A percentile compares a stretch with the other conserved stretches of the same genome.
Conservation (phyloP, 208 protist genomes). For the Balamuthia mandrillaris region DNA sequence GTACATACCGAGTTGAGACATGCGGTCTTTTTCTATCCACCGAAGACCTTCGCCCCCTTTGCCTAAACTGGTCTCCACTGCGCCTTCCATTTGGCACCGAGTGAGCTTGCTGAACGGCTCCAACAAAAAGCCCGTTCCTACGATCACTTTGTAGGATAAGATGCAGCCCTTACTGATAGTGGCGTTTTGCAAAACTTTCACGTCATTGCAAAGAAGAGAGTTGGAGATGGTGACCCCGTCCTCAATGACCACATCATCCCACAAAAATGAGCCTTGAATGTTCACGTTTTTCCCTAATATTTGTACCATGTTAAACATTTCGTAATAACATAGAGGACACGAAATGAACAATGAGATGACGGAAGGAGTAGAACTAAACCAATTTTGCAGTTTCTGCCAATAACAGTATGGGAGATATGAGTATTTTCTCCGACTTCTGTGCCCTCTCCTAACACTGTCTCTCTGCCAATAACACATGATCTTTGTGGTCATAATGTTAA, state of each 20-base stretch:
- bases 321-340: neutral
- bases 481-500: too few relatives aligned
- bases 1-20: too few relatives aligned
- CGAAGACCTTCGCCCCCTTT: too few relatives aligned
- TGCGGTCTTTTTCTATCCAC: too few relatives aligned
- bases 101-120: too few relatives aligned
- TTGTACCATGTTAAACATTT: neutral
- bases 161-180: neutral
- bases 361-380: conserved; percentile 6
- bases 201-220: conserved; percentile 40
- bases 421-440: conserved; percentile 29
- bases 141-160: too few relatives aligned
- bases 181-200: neutral
- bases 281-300: conserved; percentile 47
- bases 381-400: conserved; percentile 62
- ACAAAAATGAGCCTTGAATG: conserved; percentile 54
- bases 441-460: conserved; percentile 29
- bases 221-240: conserved; percentile 31
- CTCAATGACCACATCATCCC: conserved; percentile 51
- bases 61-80: too few relatives aligned
- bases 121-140: too few relatives aligned
- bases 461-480: neutral
- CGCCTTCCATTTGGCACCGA: too few relatives aligned
- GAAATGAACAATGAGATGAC: neutral
- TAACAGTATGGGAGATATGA: conserved; percentile 45